Evolutionary conservation across 306 rosid species (phyloP), one percentile per base, ranked within the genome.

Genomic region (Quillaja saponaria): DNA sequence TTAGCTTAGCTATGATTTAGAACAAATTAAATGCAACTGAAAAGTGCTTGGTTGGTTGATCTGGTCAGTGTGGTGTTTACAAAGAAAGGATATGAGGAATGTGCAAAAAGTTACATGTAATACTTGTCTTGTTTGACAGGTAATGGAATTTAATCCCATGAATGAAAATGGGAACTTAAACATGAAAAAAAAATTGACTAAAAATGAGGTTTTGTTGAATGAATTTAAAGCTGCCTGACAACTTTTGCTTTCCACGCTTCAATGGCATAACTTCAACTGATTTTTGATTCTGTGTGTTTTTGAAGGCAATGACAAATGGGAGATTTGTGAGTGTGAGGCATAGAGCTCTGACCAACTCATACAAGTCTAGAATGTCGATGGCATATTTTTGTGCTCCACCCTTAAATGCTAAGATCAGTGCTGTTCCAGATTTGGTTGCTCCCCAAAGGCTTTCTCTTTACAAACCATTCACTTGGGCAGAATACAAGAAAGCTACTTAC

Each of bases 291-390:
- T n/a, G n/a, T n/a, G n/a, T n/a, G n/a, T n/a, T 2, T 34, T 38
- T 73, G 49, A 66, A 89, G 96, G 95, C 64, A 5, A 82, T 87
- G 95, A 90, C 97, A 66, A 87, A 90, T 71, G 92, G 87, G 49
- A 84, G 95, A 75, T 82, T 90, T 64, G 58, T 65, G 21, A 90
- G 95, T 55, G 90, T 87, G 68, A 77, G 80, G 18, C 97, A 90
- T 19, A 84, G 97, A 67, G 97, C 83, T 8, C 55, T 87, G 69
- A 77, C 75, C 31, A 70, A 80, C 72, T 61, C 83, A 34, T 2
- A 63, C 52, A 68, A 75, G 68, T 38, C 78, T 0, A 82, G 97
- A 63, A 61, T 90, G 82, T 90, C 95, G 46, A 81, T 82, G 71
- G 84, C 74, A 9, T 85, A 72, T 58, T 90, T 90, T 67, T 86